phyloP scores from a whole-genome alignment of 768 basidiomycete species.

The Suillus subalutaceus region DNA sequence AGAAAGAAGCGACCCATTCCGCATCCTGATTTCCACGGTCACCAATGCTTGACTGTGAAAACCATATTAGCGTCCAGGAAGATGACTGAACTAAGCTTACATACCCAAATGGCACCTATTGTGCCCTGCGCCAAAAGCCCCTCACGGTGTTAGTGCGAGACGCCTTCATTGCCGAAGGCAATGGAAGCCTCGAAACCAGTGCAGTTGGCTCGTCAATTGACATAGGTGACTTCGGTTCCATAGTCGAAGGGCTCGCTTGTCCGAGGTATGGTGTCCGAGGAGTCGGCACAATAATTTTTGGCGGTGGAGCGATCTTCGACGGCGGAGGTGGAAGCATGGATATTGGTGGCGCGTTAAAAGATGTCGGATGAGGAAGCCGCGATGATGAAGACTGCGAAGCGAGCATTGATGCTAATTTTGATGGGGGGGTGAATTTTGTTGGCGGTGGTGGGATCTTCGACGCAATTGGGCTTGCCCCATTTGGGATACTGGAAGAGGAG shows the following conservation, averaged over 20 bases:
- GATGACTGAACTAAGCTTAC: not conserved
- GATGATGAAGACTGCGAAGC: slow-evolving; percentile 25
- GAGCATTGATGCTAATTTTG: slow-evolving; percentile 33
- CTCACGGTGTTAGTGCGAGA: slow-evolving; percentile 30
- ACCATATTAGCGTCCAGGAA: slow-evolving; percentile 4
- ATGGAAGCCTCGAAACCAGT: slow-evolving; percentile 23
- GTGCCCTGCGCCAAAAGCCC: slow-evolving; percentile 34
- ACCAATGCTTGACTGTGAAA: not conserved
- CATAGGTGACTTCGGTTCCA: slow-evolving; percentile 5
- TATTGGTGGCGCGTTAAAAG: slow-evolving; percentile 10
- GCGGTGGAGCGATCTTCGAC: slow-evolving; percentile 13
- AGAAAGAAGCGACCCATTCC: not conserved
- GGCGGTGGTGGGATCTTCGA: slow-evolving; percentile 28
- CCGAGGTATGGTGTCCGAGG: not conserved
- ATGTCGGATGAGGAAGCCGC: slow-evolving; percentile 7
- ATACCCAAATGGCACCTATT: slow-evolving; percentile 18
- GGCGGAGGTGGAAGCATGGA: slow-evolving; percentile 28
- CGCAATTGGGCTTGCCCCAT: not conserved
- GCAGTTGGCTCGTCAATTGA: slow-evolving; percentile 5
- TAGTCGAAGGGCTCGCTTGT: slow-evolving; percentile 10
- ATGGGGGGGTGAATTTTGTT: slow-evolving; percentile 31
- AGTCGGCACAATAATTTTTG: slow-evolving; percentile 15
- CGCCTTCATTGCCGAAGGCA: slow-evolving; percentile 26
- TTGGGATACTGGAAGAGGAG: slow-evolving; percentile 11
- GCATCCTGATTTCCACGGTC: not conserved